Percentiles rank a stretch among this genome's conserved stretches.
phyloP scores from a whole-genome alignment of 2,329 filamentous ascomycete genomes.

The Coniochaeta hoffmannii region DNA sequence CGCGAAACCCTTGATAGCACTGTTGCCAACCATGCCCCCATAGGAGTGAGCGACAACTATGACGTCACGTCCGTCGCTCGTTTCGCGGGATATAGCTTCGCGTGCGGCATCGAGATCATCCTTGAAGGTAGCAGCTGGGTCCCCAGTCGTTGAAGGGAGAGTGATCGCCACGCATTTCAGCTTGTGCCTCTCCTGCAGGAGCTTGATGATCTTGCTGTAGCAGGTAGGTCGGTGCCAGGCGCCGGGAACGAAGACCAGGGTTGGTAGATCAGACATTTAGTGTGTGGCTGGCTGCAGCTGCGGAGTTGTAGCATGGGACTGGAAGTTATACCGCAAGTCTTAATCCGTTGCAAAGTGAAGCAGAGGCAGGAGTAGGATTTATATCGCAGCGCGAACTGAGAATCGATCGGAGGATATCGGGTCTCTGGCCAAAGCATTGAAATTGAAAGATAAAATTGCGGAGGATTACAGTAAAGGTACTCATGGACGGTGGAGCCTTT shows the following conservation, averaged over 20 bases:
- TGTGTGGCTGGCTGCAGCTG: not conserved
- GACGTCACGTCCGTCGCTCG: slow-evolving; percentile 29
- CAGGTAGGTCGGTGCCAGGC: slow-evolving; percentile 34
- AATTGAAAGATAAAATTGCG: too few relatives aligned
- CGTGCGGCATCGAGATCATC: slow-evolving; percentile 33
- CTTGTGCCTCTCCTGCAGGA: slow-evolving; percentile 21
- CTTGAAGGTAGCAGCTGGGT: slow-evolving; percentile 28
- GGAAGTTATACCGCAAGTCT: too few relatives aligned
- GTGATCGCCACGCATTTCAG: slow-evolving; percentile 26
- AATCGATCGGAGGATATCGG: too few relatives aligned
- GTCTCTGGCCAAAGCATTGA: too few relatives aligned
- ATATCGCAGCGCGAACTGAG: too few relatives aligned
- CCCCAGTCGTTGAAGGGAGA: slow-evolving; percentile 28
- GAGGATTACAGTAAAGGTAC: too few relatives aligned
- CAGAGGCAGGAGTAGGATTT: too few relatives aligned
- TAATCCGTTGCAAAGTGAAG: too few relatives aligned
- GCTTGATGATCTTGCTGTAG: slow-evolving; percentile 18
- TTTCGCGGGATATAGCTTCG: slow-evolving; percentile 27
- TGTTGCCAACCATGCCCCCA: slow-evolving; percentile 37
- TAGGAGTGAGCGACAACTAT: slow-evolving; percentile 42
- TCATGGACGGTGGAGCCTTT: too few relatives aligned
- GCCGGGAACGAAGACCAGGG: slow-evolving; percentile 34
- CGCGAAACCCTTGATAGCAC: slow-evolving; percentile 35
- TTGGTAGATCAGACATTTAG: not conserved
- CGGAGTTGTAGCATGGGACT: not conserved